These are phyloP conservation scores for Podosphaera xanthii DNA, from an alignment of 2,329 filamentous ascomycete species.

Conservation along the genomic window DNA sequence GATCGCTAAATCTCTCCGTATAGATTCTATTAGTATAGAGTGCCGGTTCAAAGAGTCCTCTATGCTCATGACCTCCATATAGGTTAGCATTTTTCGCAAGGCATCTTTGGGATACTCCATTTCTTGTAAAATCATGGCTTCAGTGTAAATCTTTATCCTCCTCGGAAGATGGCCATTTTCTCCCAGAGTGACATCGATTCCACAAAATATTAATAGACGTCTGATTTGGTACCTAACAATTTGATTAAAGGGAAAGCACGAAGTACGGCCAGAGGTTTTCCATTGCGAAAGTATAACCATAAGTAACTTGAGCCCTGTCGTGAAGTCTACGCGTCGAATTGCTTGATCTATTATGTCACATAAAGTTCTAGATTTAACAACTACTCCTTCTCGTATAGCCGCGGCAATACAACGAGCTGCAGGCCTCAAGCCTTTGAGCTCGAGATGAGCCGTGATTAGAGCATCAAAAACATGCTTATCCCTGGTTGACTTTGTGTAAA, in stretches of 20 bases:
- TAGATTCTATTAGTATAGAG: not conserved
- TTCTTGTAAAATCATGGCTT: not conserved
- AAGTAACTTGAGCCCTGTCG: conserved; percentile 9
- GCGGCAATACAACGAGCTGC: conserved; percentile 10
- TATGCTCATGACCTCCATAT: not conserved
- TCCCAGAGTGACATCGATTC: not conserved
- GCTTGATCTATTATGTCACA: conserved; percentile 7
- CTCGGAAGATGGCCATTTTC: not conserved
- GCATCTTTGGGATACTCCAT: not conserved
- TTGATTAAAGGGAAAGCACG: conserved; percentile 4
- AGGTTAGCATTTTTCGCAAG: not conserved
- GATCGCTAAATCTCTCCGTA: not conserved
- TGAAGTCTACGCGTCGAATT: conserved; percentile 8
- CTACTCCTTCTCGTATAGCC: conserved; percentile 11
- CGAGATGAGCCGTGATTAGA: conserved; percentile 11
- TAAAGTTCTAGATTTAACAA: conserved; percentile 8
- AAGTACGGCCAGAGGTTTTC: conserved; percentile 2
- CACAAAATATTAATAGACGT: conserved; percentile 6
- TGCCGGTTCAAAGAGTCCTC: not conserved
- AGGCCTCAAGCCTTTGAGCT: conserved; percentile 6
- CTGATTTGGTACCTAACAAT: conserved; percentile 7
- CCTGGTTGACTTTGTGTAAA: conserved; percentile 9
- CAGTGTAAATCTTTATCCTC: not conserved
- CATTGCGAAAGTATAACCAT: conserved; percentile 8
- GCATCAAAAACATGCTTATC: conserved; percentile 11